phyloP scores from a whole-genome alignment of 768 basidiomycete genomes.

The Lactarius evosmus region DNA sequence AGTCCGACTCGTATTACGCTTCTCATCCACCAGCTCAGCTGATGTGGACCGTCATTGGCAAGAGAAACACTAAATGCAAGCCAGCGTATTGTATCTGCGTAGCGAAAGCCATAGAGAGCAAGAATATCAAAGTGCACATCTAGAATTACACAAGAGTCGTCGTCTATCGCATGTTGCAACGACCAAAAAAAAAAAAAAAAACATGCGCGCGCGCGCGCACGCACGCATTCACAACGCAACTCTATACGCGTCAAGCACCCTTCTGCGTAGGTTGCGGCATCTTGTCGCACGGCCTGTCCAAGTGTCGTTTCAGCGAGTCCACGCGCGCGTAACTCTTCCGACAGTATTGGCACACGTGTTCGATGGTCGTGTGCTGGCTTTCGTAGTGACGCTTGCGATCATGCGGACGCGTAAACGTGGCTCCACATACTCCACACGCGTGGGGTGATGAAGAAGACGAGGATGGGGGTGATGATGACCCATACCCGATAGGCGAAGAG shows the following conservation, averaged over 20 bases:
- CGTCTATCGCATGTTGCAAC: constrained; percentile 20
- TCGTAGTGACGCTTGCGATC: constrained; percentile 81
- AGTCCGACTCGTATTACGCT: neutral
- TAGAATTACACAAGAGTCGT: constrained; percentile 10
- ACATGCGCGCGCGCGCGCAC: too few species aligned
- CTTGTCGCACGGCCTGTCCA: constrained; percentile 78
- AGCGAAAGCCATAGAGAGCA: constrained; percentile 7
- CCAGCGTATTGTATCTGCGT: constrained; percentile 9
- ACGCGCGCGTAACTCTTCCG: constrained; percentile 75
- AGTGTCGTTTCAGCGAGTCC: constrained; percentile 78
- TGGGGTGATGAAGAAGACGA: constrained; percentile 57
- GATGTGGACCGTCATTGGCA: constrained; percentile 18
- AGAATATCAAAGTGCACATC: constrained; percentile 8
- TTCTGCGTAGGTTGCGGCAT: constrained; percentile 24
- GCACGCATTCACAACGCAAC: neutral
- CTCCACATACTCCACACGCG: constrained; percentile 70
- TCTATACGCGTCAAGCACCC: constrained; percentile 9
- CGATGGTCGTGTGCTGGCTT: constrained; percentile 64
- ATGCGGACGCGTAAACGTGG: constrained; percentile 76
- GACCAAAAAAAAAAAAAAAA: neutral
- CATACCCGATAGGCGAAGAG: constrained; percentile 26
- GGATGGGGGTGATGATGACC: constrained; percentile 30
- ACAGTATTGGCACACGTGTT: constrained; percentile 71
- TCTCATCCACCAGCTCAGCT: constrained; percentile 11
- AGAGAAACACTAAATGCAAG: constrained; percentile 14